phyloP scores from a whole-genome alignment of 2,329 filamentous ascomycete genomes.

The Metarhizium humberi region DNA sequence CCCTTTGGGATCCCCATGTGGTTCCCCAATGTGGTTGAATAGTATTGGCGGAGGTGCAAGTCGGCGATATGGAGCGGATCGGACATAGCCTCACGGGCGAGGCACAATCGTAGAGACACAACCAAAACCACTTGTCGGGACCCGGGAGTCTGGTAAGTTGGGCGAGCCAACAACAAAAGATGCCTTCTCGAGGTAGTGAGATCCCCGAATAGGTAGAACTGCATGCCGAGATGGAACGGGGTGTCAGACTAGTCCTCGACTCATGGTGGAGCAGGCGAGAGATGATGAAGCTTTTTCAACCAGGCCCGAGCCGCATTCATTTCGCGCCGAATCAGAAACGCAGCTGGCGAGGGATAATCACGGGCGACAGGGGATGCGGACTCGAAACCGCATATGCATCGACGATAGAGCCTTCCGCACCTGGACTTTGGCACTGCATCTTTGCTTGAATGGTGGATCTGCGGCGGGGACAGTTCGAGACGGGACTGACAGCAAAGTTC shows the following conservation, averaged over 20 bases:
- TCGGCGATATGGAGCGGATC: background rate
- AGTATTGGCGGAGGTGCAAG: background rate
- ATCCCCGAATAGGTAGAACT: too few relatives aligned
- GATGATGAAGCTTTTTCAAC: background rate
- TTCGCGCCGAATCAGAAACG: background rate
- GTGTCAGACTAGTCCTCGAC: background rate
- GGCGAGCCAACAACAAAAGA: background rate
- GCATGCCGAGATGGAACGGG: background rate
- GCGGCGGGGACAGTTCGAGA: too few relatives aligned
- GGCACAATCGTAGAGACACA: background rate
- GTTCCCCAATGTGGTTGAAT: background rate
- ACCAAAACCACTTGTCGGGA: background rate
- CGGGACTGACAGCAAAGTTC: background rate
- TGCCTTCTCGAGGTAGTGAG: background rate
- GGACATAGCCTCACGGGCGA: background rate
- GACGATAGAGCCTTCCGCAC: background rate
- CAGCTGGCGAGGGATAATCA: background rate
- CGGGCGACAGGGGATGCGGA: background rate
- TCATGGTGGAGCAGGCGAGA: background rate
- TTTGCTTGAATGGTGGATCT: background rate
- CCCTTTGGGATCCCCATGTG: too few relatives aligned
- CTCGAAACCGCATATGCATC: background rate
- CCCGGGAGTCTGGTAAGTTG: background rate
- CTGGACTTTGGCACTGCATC: background rate
- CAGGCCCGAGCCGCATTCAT: background rate